phyloP scores from a whole-genome alignment of 257 asterid species.

The Rhazya stricta region DNA sequence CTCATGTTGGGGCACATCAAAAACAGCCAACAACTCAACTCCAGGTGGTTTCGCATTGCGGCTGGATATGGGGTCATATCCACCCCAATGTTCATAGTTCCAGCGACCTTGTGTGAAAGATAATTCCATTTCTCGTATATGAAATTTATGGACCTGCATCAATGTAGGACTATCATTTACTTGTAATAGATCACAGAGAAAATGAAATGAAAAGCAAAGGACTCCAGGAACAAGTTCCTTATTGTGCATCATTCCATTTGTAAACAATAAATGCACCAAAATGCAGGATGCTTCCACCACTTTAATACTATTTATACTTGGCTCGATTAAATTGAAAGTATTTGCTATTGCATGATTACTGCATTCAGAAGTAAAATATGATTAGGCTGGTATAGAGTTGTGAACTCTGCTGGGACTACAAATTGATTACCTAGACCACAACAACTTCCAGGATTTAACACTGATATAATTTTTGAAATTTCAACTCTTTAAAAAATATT shows the following conservation, averaged over 20 bases:
- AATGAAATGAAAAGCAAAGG: not conserved
- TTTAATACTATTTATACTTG: not conserved
- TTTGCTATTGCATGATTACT: not conserved
- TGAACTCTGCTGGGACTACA: not conserved
- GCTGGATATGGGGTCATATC: conserved; percentile 79
- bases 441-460: not conserved
- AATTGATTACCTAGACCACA: not conserved
- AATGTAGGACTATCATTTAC: conserved; percentile 12
- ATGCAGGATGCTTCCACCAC: not conserved
- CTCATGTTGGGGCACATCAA: conserved; percentile 72
- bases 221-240: conserved; percentile 3
- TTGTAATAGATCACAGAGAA: not conserved
- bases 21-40: conserved; percentile 95
- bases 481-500: not conserved
- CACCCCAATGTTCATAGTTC: conserved; percentile 97
- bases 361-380: not conserved
- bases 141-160: conserved; percentile 79
- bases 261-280: not conserved
- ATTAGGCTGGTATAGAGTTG: not conserved
- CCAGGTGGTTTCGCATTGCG: conserved; percentile 96
- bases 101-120: conserved; percentile 98
- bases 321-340: not conserved
- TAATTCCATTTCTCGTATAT: conserved; percentile 81
- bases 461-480: not conserved
- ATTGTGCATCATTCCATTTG: not conserved